Percentiles rank a stretch among this genome's conserved stretches.
Conservation (phyloP, 805 yeast species). For the Wilhelminamyces savonicus region DNA sequence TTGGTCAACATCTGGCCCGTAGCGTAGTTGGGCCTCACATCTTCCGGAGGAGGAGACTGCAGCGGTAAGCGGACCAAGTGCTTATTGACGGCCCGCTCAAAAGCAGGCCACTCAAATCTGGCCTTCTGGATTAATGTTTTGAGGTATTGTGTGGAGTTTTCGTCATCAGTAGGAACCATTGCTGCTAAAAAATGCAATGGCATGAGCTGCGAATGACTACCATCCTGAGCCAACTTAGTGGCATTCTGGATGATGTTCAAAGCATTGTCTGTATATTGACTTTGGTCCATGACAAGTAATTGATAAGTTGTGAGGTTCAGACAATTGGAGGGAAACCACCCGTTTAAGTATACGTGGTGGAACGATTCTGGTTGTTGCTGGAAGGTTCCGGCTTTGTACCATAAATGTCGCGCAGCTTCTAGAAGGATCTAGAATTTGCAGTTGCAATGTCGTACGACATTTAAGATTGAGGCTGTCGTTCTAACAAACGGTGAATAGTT, state of each 20-base stretch:
- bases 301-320: background rate
- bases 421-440: conserved; percentile 7
- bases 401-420: conserved; percentile 2
- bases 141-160: conserved; percentile 47
- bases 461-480: no score
- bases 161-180: conserved; percentile 62
- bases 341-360: background rate
- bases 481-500: no score
- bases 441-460: no score
- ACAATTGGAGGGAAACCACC: background rate
- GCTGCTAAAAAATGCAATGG: conserved; percentile 95
- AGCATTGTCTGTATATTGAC: conserved; percentile 93
- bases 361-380: background rate
- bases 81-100: conserved; percentile 76
- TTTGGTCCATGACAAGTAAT: conserved; percentile 41
- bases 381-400: conserved; percentile 1
- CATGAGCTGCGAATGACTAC: conserved; percentile 71
- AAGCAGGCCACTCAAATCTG: conserved; percentile 76
- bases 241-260: conserved; percentile 75
- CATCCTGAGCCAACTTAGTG: conserved; percentile 74
- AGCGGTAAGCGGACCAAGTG: conserved; percentile 79
- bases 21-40: conserved; percentile 69
- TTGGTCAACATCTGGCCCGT: conserved; percentile 67
- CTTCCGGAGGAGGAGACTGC: conserved; percentile 85
- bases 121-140: conserved; percentile 82